These are phyloP conservation scores for Mytilinidion resinicola DNA, from an alignment of 495 filamentous ascomycete genomes.

Conservation along the genomic window DNA sequence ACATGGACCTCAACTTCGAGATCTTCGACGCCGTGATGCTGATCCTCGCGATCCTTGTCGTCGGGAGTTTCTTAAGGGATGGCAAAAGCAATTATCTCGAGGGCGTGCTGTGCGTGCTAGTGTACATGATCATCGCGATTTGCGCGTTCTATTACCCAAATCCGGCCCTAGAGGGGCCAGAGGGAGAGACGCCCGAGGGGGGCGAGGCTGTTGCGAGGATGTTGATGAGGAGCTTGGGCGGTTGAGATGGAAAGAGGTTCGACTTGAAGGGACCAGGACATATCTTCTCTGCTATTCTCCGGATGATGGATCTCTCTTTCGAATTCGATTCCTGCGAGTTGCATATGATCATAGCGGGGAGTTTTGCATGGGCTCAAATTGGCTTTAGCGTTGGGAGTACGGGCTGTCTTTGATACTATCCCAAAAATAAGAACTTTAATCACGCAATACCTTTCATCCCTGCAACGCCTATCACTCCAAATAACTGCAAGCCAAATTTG, in stretches of 20 bases:
- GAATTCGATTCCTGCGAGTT: too few species aligned
- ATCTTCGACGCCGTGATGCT: constrained; percentile 82
- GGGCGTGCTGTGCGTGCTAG: constrained; percentile 55
- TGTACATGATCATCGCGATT: constrained; percentile 59
- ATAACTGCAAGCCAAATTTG: too few species aligned
- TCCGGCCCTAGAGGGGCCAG: constrained; percentile 25
- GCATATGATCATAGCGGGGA: too few species aligned
- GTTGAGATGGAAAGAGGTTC: background rate
- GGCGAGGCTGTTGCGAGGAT: background rate
- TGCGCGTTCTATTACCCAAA: constrained; percentile 58
- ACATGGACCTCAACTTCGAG: constrained; percentile 80
- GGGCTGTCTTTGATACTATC: too few species aligned
- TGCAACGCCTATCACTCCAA: too few species aligned
- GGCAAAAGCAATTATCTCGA: constrained; percentile 45
- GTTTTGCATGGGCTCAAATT: too few species aligned
- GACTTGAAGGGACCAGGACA: background rate
- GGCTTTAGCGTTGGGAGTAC: too few species aligned
- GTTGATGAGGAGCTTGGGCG: background rate
- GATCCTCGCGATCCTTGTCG: constrained; percentile 80
- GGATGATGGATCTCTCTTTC: too few species aligned
- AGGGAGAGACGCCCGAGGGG: background rate
- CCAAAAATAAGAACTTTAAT: too few species aligned
- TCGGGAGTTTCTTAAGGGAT: constrained; percentile 43
- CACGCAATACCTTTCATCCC: too few species aligned
- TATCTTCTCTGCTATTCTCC: too few species aligned